Conservation (phyloP, 805 yeast species). For the Ogataea degrootiae region DNA sequence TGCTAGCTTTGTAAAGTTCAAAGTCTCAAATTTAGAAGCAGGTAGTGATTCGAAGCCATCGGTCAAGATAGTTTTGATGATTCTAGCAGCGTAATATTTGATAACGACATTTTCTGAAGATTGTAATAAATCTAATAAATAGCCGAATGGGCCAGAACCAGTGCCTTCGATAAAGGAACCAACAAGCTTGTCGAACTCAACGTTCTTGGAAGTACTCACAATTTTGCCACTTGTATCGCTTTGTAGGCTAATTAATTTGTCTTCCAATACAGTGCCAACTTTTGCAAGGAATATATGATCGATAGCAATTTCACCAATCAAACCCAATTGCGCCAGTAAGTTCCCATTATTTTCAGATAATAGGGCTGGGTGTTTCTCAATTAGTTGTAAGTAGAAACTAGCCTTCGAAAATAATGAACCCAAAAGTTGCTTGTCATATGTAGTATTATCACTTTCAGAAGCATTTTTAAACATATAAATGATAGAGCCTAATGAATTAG, state of each 20-base stretch:
- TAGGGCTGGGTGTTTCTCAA: conserved; percentile 1
- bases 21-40: conserved; percentile 13
- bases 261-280: conserved; percentile 5
- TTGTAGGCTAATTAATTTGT: conserved; percentile 9
- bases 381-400: conserved; percentile 2
- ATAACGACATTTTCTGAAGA: conserved; percentile 1
- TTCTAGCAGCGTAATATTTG: conserved; percentile 32
- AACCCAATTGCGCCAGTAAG: conserved; percentile 20
- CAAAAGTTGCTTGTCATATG: background rate
- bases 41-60: conserved; percentile 26
- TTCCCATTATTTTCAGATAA: background rate
- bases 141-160: background rate
- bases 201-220: background rate
- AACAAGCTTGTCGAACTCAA: background rate
- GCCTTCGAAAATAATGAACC: conserved; percentile 2
- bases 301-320: conserved; percentile 32
- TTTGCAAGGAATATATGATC: conserved; percentile 33
- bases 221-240: background rate
- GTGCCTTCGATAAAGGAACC: background rate
- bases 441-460: background rate
- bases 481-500: conserved; percentile 22
- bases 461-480: conserved; percentile 11
- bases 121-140: background rate
- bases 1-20: conserved; percentile 30
- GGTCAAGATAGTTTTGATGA: conserved; percentile 28